phyloP scores from a whole-genome alignment of 352 stramenopile genomes.

The Pythium guiyangense region DNA sequence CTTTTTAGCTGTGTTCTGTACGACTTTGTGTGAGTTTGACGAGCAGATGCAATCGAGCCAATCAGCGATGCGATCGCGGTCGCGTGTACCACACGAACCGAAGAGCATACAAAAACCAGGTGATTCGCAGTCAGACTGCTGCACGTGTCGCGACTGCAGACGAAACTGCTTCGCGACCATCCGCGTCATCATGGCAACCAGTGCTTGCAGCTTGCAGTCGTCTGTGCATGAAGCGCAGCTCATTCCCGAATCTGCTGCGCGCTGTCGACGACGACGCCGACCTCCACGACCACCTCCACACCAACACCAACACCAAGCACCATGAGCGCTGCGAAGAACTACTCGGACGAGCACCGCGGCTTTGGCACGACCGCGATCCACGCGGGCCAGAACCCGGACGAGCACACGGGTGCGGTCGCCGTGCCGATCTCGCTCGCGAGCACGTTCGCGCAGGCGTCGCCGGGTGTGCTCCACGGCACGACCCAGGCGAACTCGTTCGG shows the following conservation, averaged over 20 bases:
- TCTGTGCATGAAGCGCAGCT: neutral
- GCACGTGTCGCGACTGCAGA: neutral
- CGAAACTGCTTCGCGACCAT: neutral
- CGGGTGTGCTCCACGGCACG: conserved; percentile 68
- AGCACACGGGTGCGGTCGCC: conserved; percentile 73
- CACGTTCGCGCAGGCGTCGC: conserved; percentile 85
- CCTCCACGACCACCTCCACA: neutral
- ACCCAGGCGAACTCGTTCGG: conserved; percentile 88
- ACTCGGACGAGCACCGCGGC: conserved; percentile 73
- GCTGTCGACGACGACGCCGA: too few species aligned
- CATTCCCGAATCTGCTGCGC: conserved; percentile 13
- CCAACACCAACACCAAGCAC: neutral
- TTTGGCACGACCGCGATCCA: conserved; percentile 85
- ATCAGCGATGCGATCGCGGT: too few species aligned
- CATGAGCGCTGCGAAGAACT: conserved; percentile 53
- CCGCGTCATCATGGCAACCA: neutral
- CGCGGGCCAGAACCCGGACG: conserved; percentile 71
- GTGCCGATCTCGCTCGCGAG: conserved; percentile 91
- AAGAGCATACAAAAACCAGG: too few species aligned
- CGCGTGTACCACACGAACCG: too few species aligned
- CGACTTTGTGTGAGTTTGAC: too few species aligned
- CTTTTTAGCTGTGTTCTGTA: too few species aligned
- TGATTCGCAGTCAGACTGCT: too few species aligned
- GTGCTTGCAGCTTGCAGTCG: neutral
- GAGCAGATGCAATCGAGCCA: too few species aligned